phyloP scores from a whole-genome alignment of 2,329 filamentous ascomycete genomes.

The Penicillium hesseltinei region DNA sequence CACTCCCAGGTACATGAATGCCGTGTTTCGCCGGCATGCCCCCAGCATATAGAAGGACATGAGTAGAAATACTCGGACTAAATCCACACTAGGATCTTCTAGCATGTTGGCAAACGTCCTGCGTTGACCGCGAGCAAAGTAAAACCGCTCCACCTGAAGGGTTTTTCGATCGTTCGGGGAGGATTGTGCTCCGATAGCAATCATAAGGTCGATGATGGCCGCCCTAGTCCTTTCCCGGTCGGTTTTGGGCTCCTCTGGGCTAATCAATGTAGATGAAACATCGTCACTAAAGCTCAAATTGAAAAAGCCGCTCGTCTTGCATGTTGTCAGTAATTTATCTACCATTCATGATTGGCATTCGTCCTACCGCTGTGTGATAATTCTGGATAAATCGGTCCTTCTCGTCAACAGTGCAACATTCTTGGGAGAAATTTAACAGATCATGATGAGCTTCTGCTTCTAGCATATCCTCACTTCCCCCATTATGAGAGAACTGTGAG shows the following conservation, averaged over 20 bases:
- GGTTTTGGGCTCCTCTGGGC: constrained; percentile 15
- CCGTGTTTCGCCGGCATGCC: constrained; percentile 58
- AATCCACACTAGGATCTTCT: constrained; percentile 53
- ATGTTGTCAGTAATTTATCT: background rate
- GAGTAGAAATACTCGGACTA: constrained; percentile 54
- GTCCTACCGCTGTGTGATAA: constrained; percentile 29
- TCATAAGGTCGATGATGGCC: constrained; percentile 44
- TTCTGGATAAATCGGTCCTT: constrained; percentile 36
- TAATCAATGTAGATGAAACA: constrained; percentile 10
- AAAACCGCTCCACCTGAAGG: constrained; percentile 36
- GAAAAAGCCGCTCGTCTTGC: constrained; percentile 44
- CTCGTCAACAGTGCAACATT: constrained; percentile 29
- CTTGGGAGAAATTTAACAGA: constrained; percentile 33
- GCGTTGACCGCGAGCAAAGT: constrained; percentile 51
- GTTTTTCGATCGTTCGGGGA: constrained; percentile 29
- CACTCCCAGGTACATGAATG: constrained; percentile 63
- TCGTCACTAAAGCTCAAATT: constrained; percentile 36
- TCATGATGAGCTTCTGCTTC: constrained; percentile 47
- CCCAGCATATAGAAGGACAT: constrained; percentile 62
- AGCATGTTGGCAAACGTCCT: constrained; percentile 53
- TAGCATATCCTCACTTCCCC: constrained; percentile 53
- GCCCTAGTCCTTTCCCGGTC: constrained; percentile 27
- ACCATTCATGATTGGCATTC: background rate
- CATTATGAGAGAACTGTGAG: constrained; percentile 54
- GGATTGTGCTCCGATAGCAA: constrained; percentile 56